phyloP scores from a whole-genome alignment of 2,329 filamentous ascomycete species.

The Penicillium griseofulvum region DNA sequence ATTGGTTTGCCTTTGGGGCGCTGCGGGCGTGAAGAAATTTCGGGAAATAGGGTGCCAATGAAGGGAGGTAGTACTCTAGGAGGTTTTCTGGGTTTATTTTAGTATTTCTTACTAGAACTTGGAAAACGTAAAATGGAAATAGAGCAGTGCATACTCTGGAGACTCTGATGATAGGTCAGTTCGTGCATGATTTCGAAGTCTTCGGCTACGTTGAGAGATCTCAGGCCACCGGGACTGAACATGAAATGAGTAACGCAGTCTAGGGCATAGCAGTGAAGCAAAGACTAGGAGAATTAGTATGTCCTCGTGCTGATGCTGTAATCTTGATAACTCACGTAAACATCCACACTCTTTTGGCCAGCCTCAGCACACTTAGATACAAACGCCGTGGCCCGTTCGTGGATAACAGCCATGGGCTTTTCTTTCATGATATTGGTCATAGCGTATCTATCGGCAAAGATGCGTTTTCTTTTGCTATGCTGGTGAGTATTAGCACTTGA shows the following conservation, averaged over 20 bases:
- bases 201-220: slow-evolving; percentile 55
- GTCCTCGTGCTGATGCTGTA: background rate
- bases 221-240: slow-evolving; percentile 64
- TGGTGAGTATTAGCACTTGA: slow-evolving; percentile 28
- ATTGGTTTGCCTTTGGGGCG: slow-evolving; percentile 58
- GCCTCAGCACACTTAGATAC: slow-evolving; percentile 51
- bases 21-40: slow-evolving; percentile 55
- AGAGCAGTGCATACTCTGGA: slow-evolving; percentile 55
- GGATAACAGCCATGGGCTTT: slow-evolving; percentile 56
- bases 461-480: slow-evolving; percentile 62
- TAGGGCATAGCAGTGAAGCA: slow-evolving; percentile 65
- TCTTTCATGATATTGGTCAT: slow-evolving; percentile 64
- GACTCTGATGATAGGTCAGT: slow-evolving; percentile 64
- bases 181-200: slow-evolving; percentile 68
- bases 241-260: slow-evolving; percentile 68
- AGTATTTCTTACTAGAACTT: background rate
- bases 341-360: slow-evolving; percentile 51
- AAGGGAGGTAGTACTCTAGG: slow-evolving; percentile 57
- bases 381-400: slow-evolving; percentile 57
- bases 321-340: slow-evolving; percentile 53
- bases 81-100: slow-evolving; percentile 52
- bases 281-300: slow-evolving; percentile 24
- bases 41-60: slow-evolving; percentile 47
- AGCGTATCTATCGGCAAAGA: slow-evolving; percentile 66
- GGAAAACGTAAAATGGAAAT: slow-evolving; percentile 4